Evolutionary conservation across 305 asterid species (phyloP).

Genomic region (Solanum hybrid): DNA sequence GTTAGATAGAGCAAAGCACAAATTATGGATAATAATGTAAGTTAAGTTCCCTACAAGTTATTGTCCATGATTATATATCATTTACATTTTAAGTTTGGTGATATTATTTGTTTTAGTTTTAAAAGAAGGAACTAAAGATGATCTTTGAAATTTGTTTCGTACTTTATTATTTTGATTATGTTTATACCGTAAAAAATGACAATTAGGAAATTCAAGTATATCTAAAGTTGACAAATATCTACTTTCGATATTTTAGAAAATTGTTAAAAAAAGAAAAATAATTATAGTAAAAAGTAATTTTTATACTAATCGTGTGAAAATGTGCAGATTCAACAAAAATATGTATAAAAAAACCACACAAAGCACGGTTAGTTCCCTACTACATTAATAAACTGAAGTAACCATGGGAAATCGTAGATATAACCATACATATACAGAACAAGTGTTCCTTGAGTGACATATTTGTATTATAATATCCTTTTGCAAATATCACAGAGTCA

Average conservation of each 20-base stretch:
- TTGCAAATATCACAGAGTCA: neutral
- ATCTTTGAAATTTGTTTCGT: too few relatives aligned
- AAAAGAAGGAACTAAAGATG: too few relatives aligned
- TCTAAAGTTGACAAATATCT: neutral
- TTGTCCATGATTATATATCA: neutral
- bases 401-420: neutral
- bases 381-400: neutral
- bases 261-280: too few relatives aligned
- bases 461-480: neutral
- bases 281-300: too few relatives aligned
- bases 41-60: neutral
- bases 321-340: neutral
- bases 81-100: neutral
- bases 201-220: neutral
- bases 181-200: neutral
- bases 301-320: neutral
- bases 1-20: neutral
- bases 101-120: neutral
- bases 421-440: neutral
- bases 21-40: neutral
- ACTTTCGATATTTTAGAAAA: neutral
- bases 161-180: neutral
- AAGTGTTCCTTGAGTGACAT: neutral
- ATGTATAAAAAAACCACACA: neutral
- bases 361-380: neutral